These are phyloP conservation scores for Pichia cabralensis DNA, from an alignment of 805 yeast species.

Conservation along the genomic window DNA sequence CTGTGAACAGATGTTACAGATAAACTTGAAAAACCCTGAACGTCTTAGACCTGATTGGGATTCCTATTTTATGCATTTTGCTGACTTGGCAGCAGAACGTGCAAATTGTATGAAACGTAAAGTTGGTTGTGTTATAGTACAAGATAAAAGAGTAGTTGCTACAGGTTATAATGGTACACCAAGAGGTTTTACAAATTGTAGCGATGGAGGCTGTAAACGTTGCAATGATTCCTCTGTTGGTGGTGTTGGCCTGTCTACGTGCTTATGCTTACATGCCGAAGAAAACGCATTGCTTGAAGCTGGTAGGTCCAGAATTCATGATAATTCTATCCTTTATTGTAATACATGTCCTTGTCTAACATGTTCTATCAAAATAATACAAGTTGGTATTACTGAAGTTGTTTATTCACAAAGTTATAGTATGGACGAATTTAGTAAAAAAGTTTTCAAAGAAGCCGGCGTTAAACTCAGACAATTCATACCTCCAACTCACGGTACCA, in stretches of 20 bases:
- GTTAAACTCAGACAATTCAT: slow-evolving; percentile 56
- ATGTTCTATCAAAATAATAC: slow-evolving; percentile 91
- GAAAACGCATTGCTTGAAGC: slow-evolving; percentile 93
- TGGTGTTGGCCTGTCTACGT: slow-evolving; percentile 67
- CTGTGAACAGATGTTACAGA: slow-evolving; percentile 27
- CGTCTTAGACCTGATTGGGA: slow-evolving; percentile 93
- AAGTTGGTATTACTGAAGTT: slow-evolving; percentile 82
- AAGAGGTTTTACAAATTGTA: slow-evolving; percentile 75
- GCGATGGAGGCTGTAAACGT: slow-evolving; percentile 89
- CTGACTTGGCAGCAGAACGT: slow-evolving; percentile 85
- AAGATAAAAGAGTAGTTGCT: slow-evolving; percentile 78
- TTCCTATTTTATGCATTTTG: slow-evolving; percentile 86
- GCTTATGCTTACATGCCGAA: slow-evolving; percentile 93
- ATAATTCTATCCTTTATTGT: slow-evolving; percentile 65
- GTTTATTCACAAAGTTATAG: slow-evolving; percentile 87
- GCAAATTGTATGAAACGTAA: slow-evolving; percentile 96
- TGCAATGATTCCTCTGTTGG: slow-evolving; percentile 59
- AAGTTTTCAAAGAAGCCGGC: slow-evolving; percentile 66
- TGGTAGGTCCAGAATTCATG: slow-evolving; percentile 77
- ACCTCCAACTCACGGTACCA: slow-evolving; percentile 27
- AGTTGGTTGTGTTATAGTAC: slow-evolving; percentile 92
- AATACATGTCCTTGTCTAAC: slow-evolving; percentile 97
- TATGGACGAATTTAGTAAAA: slow-evolving; percentile 75
- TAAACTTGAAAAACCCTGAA: slow-evolving; percentile 38
- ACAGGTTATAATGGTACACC: slow-evolving; percentile 99